phyloP scores from a whole-genome alignment of 2,329 filamentous ascomycete species.

The Metarhizium rileyi region DNA sequence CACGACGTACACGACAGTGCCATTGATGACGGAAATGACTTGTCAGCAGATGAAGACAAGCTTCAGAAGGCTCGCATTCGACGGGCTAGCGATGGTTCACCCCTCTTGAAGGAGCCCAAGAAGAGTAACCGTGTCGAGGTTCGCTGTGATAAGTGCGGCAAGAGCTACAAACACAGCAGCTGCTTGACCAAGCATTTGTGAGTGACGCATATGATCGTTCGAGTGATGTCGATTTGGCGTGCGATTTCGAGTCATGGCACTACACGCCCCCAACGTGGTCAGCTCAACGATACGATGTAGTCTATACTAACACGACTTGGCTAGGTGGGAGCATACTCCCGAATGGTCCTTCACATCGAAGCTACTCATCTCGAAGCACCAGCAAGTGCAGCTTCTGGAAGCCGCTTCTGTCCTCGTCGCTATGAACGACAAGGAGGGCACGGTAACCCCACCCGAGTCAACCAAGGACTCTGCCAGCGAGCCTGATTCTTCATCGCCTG shows the following conservation, averaged over 20 bases:
- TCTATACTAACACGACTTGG: not conserved
- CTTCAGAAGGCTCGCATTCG: constrained; percentile 41
- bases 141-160: constrained; percentile 95
- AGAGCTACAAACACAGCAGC: constrained; percentile 99
- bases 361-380: constrained; percentile 96
- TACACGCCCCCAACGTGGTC: not conserved
- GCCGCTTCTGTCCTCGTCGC: constrained; percentile 90
- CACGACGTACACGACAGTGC: constrained; percentile 47
- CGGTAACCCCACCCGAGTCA: constrained; percentile 53
- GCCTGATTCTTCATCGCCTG: constrained; percentile 70
- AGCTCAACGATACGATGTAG: not conserved
- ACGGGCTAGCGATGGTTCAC: constrained; percentile 78
- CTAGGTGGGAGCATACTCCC: constrained; percentile 96
- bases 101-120: constrained; percentile 73
- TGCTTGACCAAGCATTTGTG: constrained; percentile 99
- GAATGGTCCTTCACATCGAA: constrained; percentile 97
- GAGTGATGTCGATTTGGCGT: constrained; percentile 14
- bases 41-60: constrained; percentile 45
- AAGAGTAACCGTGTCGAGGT: constrained; percentile 77
- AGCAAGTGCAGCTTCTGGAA: constrained; percentile 95
- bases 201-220: constrained; percentile 55
- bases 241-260: not conserved
- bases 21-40: constrained; percentile 57
- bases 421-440: constrained; percentile 60
- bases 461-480: constrained; percentile 66